These are phyloP conservation scores for Zymoseptoria pseudotritici DNA, from an alignment of 2,329 filamentous ascomycete species.

Conservation along the genomic window DNA sequence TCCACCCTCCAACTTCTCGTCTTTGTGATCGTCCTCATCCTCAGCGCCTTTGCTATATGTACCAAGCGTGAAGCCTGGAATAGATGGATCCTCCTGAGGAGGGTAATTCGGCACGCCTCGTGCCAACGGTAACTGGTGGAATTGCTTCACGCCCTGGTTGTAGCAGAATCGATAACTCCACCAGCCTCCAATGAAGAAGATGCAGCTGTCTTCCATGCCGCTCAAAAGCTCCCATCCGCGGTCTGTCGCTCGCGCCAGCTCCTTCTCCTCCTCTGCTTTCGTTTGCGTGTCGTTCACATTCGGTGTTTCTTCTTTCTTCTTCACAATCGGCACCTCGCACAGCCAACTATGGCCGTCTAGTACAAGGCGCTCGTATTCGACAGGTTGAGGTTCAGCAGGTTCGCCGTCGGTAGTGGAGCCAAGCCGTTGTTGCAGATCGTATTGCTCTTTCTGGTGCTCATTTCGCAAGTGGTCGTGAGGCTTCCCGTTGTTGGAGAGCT, in stretches of 20 bases:
- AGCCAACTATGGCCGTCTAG: constrained; percentile 65
- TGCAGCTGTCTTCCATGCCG: constrained; percentile 69
- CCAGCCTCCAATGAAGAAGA: constrained; percentile 82
- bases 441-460: constrained; percentile 6
- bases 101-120: constrained; percentile 60
- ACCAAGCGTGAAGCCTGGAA: constrained; percentile 71
- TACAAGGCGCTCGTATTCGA: constrained; percentile 64
- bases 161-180: constrained; percentile 97
- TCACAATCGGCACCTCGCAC: constrained; percentile 72
- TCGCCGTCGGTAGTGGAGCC: constrained; percentile 6
- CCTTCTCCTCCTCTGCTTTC: constrained; percentile 65
- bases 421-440: constrained; percentile 14
- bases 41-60: constrained; percentile 37
- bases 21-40: constrained; percentile 26
- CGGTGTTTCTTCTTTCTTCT: constrained; percentile 37
- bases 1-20: constrained; percentile 20
- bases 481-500: constrained; percentile 38
- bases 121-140: constrained; percentile 69
- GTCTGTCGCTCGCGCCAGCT: constrained; percentile 67
- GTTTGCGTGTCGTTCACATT: constrained; percentile 24
- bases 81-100: constrained; percentile 68
- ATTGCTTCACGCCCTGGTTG: constrained; percentile 78
- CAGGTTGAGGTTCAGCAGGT: constrained; percentile 9
- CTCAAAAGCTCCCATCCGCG: constrained; percentile 74
- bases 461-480: constrained; percentile 1